Evolutionary conservation across 176 grass and related monocot genomes (phyloP), one percentile per base, ranked within the genome.

Genomic region (Dendrocalamus sinicus): DNA sequence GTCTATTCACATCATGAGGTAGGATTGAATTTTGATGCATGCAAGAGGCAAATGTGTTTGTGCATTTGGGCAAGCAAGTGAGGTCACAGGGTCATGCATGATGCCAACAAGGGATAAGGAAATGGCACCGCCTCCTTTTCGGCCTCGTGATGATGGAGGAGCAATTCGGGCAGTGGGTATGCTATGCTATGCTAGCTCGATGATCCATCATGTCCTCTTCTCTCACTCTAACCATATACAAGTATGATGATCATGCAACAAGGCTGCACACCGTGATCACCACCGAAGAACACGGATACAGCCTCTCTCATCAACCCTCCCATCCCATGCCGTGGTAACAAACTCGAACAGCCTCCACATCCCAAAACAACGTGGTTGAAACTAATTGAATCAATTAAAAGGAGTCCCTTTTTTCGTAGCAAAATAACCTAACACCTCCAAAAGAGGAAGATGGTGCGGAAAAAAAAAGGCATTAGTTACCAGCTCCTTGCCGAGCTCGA

Each of bases 401-500:
- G 15, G 51, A 24, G 2, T 1, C 9, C 66, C 19, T 12, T 46
- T 7, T 11, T 7, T 9, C 3, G 22, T 10, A 11, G 20, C 4
- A 46, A 83, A 39, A 24, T 20, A 47, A 75, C 48, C 54, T 66
- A 19, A 16, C 23, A 55, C 26, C 35, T 55, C 28, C 24, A 9
- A 22, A 73, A 10, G 9, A 12, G 4, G 6, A 9, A 12, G 4
- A 67, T 1, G 14, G 26, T 3, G 15, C 57, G 46, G 14, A 2
- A 17, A 30, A 32, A 7, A 17, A 59, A 19, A 17, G 22, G 11
- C 9, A 22, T 11, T 8, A 3, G 22, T 67, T 92, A 98, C 96
- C 96, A 99, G 75, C 77, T 96, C 87, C 60, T 91, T 89, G 57
- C 94, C 97, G 79, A 99, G 92, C 12, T 96, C 84, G 69, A 99